phyloP scores from a whole-genome alignment of 306 rosid species.

The Trifolium fragiferum region DNA sequence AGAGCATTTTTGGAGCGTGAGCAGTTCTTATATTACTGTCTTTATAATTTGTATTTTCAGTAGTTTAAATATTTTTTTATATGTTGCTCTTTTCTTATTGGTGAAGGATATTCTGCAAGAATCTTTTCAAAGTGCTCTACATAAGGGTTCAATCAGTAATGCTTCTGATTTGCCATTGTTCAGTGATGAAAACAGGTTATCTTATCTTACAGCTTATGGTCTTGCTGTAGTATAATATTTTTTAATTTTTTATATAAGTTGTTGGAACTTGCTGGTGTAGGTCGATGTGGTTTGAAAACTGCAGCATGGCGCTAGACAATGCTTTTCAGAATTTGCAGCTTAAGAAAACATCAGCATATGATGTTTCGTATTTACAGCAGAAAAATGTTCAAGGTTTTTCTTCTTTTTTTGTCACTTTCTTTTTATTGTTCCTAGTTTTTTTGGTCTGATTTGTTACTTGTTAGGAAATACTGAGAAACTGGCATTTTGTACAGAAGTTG shows the following conservation, averaged over 20 bases:
- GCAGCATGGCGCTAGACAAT: slow-evolving; percentile 46
- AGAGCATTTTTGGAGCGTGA: slow-evolving; percentile 7
- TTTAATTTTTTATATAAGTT: slow-evolving; percentile 2
- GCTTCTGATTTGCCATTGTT: slow-evolving; percentile 49
- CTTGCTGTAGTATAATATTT: slow-evolving; percentile 4
- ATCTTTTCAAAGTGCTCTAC: slow-evolving; percentile 54
- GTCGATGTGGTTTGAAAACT: slow-evolving; percentile 68
- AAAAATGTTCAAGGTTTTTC: slow-evolving; percentile 48
- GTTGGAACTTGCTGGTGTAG: slow-evolving; percentile 52
- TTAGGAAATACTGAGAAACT: neutral
- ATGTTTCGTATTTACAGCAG: slow-evolving; percentile 28
- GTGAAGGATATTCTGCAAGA: slow-evolving; percentile 79
- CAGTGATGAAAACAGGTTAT: slow-evolving; percentile 67
- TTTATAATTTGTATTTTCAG: neutral
- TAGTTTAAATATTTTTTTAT: slow-evolving; percentile 10
- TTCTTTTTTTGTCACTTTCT: neutral
- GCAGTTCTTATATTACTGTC: neutral
- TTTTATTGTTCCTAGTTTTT: neutral
- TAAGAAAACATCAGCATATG: slow-evolving; percentile 41
- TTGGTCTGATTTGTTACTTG: slow-evolving; percentile 14
- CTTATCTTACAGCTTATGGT: slow-evolving; percentile 27
- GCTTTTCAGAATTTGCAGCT: slow-evolving; percentile 53
- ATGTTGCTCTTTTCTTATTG: slow-evolving; percentile 37
- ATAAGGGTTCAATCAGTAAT: slow-evolving; percentile 36
- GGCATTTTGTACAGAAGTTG: slow-evolving; percentile 44